Evolutionary conservation across 371 early-diverging fungal genomes (phyloP).

Genomic region (Haplosporangium sp.): DNA sequence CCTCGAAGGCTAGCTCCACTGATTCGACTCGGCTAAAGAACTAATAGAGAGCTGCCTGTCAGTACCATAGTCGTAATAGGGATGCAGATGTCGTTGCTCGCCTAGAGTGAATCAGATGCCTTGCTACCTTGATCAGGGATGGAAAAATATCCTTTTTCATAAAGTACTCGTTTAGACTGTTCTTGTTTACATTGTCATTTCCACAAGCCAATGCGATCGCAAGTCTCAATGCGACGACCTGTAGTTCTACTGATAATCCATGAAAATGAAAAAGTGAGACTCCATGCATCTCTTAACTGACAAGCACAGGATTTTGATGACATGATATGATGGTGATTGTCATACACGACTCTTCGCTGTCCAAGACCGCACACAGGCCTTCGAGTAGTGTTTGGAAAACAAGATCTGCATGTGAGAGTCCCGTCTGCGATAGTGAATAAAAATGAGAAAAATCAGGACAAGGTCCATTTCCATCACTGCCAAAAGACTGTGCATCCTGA

Average conservation of each 20-base stretch:
- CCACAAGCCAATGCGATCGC: slow-evolving; percentile 62
- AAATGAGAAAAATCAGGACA: background rate
- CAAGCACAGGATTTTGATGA: background rate
- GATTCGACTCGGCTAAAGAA: slow-evolving; percentile 47
- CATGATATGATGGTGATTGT: slow-evolving; percentile 17
- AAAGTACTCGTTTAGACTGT: slow-evolving; percentile 67
- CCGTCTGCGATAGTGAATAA: slow-evolving; percentile 40
- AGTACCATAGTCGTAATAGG: background rate
- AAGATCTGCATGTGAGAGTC: slow-evolving; percentile 62
- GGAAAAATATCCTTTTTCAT: slow-evolving; percentile 62
- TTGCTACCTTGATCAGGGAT: slow-evolving; percentile 58
- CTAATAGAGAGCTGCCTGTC: slow-evolving; percentile 19
- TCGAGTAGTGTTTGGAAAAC: slow-evolving; percentile 58
- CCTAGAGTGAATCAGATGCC: background rate
- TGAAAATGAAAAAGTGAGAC: background rate
- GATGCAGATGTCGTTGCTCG: too few relatives aligned
- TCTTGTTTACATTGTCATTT: slow-evolving; percentile 71
- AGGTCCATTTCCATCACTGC: background rate
- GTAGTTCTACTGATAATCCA: slow-evolving; percentile 27
- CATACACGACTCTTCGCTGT: slow-evolving; percentile 38
- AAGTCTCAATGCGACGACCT: slow-evolving; percentile 54
- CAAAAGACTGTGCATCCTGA: background rate
- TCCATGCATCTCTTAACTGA: background rate
- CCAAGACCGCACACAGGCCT: slow-evolving; percentile 37
- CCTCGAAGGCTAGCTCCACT: slow-evolving; percentile 46